These are phyloP conservation scores for Jaltomata sinuosa DNA, from an alignment of 257 asterid species.

Conservation along the genomic window DNA sequence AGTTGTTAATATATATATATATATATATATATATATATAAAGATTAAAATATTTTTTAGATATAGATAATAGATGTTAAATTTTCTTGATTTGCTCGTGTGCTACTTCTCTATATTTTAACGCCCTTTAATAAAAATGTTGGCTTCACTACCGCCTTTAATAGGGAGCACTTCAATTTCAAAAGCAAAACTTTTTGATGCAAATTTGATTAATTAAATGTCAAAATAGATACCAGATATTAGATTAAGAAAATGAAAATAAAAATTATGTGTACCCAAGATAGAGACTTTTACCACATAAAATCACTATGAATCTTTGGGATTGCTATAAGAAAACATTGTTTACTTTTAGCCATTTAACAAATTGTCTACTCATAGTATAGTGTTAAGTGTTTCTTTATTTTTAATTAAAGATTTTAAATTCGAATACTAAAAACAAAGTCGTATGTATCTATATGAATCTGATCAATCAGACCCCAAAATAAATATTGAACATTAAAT, in stretches of 20 bases:
- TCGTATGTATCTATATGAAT: background rate
- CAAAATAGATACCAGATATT: background rate
- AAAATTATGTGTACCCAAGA: background rate
- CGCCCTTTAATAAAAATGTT: too few species aligned
- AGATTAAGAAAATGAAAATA: rapidly evolving
- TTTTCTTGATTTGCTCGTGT: too few species aligned
- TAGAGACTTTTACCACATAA: background rate
- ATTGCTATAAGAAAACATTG: background rate
- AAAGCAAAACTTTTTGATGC: background rate
- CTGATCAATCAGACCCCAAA: background rate
- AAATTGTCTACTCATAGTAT: background rate
- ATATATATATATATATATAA: too few species aligned
- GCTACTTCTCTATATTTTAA: background rate
- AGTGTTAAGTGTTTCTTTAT: too few species aligned
- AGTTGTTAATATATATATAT: too few species aligned
- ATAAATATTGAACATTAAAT: rapidly evolving
- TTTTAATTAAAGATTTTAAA: too few species aligned
- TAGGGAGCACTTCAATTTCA: background rate
- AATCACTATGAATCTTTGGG: background rate
- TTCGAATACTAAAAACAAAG: background rate
- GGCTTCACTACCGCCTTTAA: too few species aligned
- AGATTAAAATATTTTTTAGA: too few species aligned
- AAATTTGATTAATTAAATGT: too few species aligned
- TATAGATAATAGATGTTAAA: too few species aligned
- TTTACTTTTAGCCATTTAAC: background rate